Evolutionary conservation across 306 rosid species (phyloP).

Genomic region (Rosa lucieae): DNA sequence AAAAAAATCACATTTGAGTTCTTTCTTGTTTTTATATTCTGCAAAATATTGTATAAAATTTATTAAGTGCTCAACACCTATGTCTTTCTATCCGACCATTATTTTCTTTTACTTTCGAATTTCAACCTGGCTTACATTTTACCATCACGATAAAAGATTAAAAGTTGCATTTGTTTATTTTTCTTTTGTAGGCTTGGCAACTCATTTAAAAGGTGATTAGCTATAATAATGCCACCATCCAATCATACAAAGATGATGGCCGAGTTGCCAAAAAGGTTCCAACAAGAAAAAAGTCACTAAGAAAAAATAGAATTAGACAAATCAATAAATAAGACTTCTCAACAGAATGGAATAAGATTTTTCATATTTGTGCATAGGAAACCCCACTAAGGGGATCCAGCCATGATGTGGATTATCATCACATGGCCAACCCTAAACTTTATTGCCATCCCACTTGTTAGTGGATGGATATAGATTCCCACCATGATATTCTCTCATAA

Average conservation of each 20-base stretch:
- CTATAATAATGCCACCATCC: neutral
- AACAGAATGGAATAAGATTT: constrained; percentile 6
- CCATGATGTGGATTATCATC: constrained; percentile 26
- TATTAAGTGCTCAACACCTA: too few species aligned
- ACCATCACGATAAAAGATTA: too few species aligned
- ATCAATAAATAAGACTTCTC: constrained; percentile 20
- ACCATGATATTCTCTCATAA: constrained; percentile 13
- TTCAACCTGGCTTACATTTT: too few species aligned
- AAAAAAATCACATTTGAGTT: too few species aligned
- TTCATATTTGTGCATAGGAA: constrained; percentile 16
- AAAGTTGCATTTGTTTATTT: neutral
- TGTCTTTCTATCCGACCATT: too few species aligned
- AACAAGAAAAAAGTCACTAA: neutral
- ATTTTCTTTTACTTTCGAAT: too few species aligned
- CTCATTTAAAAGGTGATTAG: neutral
- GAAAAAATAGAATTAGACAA: neutral
- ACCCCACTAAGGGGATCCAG: constrained; percentile 4
- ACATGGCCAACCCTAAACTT: constrained; percentile 33
- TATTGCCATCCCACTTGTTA: constrained; percentile 26
- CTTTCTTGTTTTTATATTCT: too few species aligned
- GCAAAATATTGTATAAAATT: too few species aligned
- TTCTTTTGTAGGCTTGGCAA: too few species aligned
- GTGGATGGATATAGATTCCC: constrained; percentile 37
- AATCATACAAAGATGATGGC: constrained; percentile 22
- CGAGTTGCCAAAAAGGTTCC: neutral